These are phyloP conservation scores for Luvunga scandens DNA, from an alignment of 345 rosid species.

Conservation along the genomic window DNA sequence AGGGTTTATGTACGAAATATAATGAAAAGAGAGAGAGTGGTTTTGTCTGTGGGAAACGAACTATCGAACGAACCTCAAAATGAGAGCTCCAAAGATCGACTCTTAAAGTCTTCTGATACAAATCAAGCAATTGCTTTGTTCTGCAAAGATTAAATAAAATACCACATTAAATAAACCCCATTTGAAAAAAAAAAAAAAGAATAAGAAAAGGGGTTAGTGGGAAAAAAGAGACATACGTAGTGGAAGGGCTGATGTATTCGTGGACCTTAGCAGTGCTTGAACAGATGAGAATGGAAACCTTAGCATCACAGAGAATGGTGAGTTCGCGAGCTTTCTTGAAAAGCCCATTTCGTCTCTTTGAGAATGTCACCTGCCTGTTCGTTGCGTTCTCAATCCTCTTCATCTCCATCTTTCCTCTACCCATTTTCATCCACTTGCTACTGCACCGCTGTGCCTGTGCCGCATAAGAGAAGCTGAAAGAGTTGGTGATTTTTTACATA, in stretches of 20 bases:
- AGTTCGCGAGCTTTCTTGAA: constrained; percentile 87
- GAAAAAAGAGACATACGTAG: constrained; percentile 36
- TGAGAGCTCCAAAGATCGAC: constrained; percentile 75
- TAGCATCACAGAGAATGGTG: constrained; percentile 77
- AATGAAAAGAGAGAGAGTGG: too few species aligned
- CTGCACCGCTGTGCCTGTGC: too few species aligned
- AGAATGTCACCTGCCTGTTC: constrained; percentile 78
- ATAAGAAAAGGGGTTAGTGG: too few species aligned
- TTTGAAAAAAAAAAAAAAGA: not conserved
- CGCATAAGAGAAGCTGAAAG: too few species aligned
- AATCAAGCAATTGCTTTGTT: constrained; percentile 63
- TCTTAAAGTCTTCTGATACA: constrained; percentile 55
- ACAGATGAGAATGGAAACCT: constrained; percentile 75
- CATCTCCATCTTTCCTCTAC: constrained; percentile 87
- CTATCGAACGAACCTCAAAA: constrained; percentile 39
- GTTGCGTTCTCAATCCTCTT: constrained; percentile 86
- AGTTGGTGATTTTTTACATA: too few species aligned
- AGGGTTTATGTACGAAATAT: too few species aligned
- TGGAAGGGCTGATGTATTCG: constrained; percentile 69
- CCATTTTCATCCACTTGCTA: constrained; percentile 30
- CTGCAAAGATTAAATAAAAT: constrained; percentile 19
- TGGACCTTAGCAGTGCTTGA: constrained; percentile 67
- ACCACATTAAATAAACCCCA: not conserved
- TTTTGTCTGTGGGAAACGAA: too few species aligned
- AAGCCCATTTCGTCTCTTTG: constrained; percentile 70